Evolutionary conservation across 441 rosid species (phyloP).

Genomic region (Gossypium schwendimanii): DNA sequence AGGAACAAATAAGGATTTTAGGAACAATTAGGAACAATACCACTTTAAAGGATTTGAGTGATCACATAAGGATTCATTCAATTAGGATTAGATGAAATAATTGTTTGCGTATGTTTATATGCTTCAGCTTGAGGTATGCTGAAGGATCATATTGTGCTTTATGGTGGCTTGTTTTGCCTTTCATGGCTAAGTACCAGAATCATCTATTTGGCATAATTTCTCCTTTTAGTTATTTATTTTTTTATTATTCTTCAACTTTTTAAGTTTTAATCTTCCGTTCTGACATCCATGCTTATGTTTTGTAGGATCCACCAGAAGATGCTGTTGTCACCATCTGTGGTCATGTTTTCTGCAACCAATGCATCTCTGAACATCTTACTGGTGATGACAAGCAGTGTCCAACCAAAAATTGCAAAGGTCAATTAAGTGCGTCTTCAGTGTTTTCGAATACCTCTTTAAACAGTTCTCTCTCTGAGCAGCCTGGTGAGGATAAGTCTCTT

Average conservation of each 20-base stretch:
- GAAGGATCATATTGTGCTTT: slow-evolving; percentile 3
- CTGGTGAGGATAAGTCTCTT: slow-evolving; percentile 20
- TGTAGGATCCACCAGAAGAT: slow-evolving; percentile 90
- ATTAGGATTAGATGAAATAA: neutral
- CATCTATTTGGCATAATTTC: neutral
- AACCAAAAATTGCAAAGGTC: slow-evolving; percentile 45
- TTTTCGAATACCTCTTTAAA: slow-evolving; percentile 48
- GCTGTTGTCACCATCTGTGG: slow-evolving; percentile 74
- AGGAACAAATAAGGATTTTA: too few species aligned
- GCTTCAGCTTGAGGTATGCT: neutral
- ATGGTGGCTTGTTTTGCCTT: neutral
- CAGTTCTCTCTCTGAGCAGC: slow-evolving; percentile 34
- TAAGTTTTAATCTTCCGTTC: neutral
- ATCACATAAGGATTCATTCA: neutral
- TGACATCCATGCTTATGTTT: slow-evolving; percentile 12
- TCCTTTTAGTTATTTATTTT: neutral
- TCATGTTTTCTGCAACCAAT: slow-evolving; percentile 87
- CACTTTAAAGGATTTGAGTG: neutral
- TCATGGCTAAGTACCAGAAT: neutral
- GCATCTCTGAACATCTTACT: slow-evolving; percentile 61
- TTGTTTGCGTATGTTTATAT: neutral
- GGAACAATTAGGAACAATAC: too few species aligned
- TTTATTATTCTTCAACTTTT: neutral
- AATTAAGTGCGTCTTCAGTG: slow-evolving; percentile 39
- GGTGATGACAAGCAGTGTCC: slow-evolving; percentile 75